Base-by-base conservation (phyloP, 2,329 filamentous ascomycete species). In the Epichloe sibirici region DNA sequence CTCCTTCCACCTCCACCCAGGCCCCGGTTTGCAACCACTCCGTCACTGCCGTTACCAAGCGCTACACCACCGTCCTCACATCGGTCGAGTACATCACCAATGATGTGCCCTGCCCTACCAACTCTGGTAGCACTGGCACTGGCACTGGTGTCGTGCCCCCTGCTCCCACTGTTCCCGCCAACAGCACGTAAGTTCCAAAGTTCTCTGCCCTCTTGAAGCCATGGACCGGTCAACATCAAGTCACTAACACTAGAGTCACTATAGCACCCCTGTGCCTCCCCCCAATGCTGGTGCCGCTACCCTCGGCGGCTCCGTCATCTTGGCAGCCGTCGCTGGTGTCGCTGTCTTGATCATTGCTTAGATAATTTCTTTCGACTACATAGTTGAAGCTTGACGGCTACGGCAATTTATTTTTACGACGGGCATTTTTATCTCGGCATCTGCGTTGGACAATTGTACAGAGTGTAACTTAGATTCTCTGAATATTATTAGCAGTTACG, bases 341-440 rank as follows among this genome's bases (percentile, higher is more conserved):
- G 73, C 70, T 56, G 78, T 76, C 64, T 67, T 78, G 63, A 61
- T 75, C 69, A 67, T 82, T 63, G 74, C 73, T 66, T 81, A 81
- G 76, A 65, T 66, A 48, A 56, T 60, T 64, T 55, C 61, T 61
- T 60, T 66, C 63, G 60, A 62, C 66, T 65, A 15, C 60, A 61
- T 63, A 55, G 65, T 67, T 62, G 62, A 67, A 66, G 69, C 69
- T 67, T 66, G 63, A 65, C 63, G 69, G 69, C 63, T 28, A 66
- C 63, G 69, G 66, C 65, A 67, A 62, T 42, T 4, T 11, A 52
- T 25, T 35, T 46, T 65, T 59, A 67, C 61, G 65, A 68, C 61
- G 60, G 65, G 62, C 58, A 61, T 60, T 61, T 58, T 55, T 55
- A 57, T 59, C 55, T 60, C 60, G 31, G 31, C 31, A 31, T 31